phyloP scores from a whole-genome alignment of 495 filamentous ascomycete genomes.

The Zalerion maritima region DNA sequence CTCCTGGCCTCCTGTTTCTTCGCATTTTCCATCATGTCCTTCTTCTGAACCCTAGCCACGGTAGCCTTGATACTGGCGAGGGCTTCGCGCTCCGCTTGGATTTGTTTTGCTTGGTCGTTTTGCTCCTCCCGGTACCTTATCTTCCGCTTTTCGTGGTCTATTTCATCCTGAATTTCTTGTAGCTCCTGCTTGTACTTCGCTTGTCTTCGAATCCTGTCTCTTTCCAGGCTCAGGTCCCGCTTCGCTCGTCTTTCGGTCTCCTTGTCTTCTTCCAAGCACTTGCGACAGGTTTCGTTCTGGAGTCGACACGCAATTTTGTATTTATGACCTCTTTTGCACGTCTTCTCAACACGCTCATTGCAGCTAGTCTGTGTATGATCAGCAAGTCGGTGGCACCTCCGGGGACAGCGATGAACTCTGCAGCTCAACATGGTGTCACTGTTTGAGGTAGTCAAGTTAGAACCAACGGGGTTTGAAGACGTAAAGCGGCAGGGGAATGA shows the following conservation, averaged over 20 bases:
- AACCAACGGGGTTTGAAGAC: background rate
- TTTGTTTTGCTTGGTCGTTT: slow-evolving; percentile 23
- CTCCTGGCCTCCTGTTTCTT: slow-evolving; percentile 4
- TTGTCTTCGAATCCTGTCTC: slow-evolving; percentile 34
- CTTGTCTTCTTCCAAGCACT: slow-evolving; percentile 37
- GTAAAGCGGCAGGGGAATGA: background rate
- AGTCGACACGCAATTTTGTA: slow-evolving; percentile 17
- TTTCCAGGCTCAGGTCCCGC: slow-evolving; percentile 40
- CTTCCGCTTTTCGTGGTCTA: slow-evolving; percentile 34
- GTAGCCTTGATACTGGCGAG: slow-evolving; percentile 9
- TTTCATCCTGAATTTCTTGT: slow-evolving; percentile 41
- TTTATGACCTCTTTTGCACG: slow-evolving; percentile 40
- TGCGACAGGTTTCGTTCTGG: slow-evolving; percentile 21
- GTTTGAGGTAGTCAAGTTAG: slow-evolving; percentile 4
- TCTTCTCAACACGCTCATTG: slow-evolving; percentile 24
- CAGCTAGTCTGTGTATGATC: slow-evolving; percentile 57
- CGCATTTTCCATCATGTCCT: slow-evolving; percentile 5
- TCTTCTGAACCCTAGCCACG: slow-evolving; percentile 7
- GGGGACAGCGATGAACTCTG: slow-evolving; percentile 44
- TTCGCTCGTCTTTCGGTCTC: slow-evolving; percentile 27
- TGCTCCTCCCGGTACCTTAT: slow-evolving; percentile 33
- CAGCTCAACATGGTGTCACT: slow-evolving; percentile 46
- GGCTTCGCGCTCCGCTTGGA: slow-evolving; percentile 26
- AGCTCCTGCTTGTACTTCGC: slow-evolving; percentile 33
- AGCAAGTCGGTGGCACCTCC: slow-evolving; percentile 45